Evolutionary conservation across 768 basidiomycete species (phyloP).

Genomic region (Austroboletus festivus): DNA sequence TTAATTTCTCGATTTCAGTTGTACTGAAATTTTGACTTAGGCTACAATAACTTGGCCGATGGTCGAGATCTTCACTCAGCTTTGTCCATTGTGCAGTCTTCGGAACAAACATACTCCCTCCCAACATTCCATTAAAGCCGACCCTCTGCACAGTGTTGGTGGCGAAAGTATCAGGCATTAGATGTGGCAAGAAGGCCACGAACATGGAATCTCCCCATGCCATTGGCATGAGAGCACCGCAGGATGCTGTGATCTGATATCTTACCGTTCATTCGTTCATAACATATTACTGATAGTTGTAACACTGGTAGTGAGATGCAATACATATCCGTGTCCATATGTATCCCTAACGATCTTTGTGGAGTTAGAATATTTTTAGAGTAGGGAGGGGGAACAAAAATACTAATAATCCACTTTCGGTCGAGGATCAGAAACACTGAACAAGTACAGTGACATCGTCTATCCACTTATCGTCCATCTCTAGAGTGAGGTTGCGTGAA

Average conservation of each 20-base stretch:
- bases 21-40: conserved; percentile 33
- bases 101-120: conserved; percentile 34
- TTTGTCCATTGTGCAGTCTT: conserved; percentile 55
- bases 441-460: conserved; percentile 48
- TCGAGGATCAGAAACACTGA: conserved; percentile 34
- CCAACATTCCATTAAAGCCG: conserved; percentile 21
- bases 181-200: background rate
- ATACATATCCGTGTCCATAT: conserved; percentile 13
- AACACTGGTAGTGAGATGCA: conserved; percentile 4
- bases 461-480: conserved; percentile 51
- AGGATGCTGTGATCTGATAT: background rate
- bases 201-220: background rate
- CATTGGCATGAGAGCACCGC: background rate
- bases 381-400: background rate
- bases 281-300: conserved; percentile 12
- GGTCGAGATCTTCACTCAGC: conserved; percentile 60
- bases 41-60: conserved; percentile 71
- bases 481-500: conserved; percentile 45
- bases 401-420: background rate
- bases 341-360: background rate
- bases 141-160: conserved; percentile 12
- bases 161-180: conserved; percentile 24
- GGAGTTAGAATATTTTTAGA: background rate
- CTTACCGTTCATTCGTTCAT: conserved; percentile 12
- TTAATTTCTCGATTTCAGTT: background rate